These are phyloP conservation scores for Allium fistulosum DNA, from an alignment of 106 monocot genomes.

Conservation along the genomic window DNA sequence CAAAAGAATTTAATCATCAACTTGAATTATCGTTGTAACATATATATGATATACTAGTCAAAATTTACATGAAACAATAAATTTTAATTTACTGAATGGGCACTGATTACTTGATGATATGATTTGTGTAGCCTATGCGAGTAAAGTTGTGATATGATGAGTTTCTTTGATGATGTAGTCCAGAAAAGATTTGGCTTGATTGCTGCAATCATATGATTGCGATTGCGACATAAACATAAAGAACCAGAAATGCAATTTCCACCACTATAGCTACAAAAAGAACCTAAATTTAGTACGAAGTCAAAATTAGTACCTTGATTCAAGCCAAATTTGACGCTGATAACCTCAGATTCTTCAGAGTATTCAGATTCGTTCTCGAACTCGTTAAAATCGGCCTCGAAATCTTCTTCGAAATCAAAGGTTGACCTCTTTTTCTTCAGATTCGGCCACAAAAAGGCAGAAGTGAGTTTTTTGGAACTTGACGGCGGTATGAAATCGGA, in stretches of 20 bases:
- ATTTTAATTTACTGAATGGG: no score
- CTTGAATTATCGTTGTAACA: not conserved
- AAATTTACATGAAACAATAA: not conserved
- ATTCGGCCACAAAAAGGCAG: constrained; percentile 19
- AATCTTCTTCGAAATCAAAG: constrained; percentile 15
- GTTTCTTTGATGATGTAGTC: no score
- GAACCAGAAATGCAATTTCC: not conserved
- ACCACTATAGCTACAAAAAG: not conserved
- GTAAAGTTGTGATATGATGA: no score
- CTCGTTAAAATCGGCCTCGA: constrained; percentile 40
- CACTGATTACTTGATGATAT: no score
- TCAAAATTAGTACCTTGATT: constrained; percentile 2
- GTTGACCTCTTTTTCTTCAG: constrained; percentile 4
- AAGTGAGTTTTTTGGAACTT: constrained; percentile 5
- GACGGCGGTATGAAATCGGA: constrained; percentile 19
- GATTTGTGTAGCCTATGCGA: no score
- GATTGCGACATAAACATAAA: not conserved
- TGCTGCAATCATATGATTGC: not conserved
- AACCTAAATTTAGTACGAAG: not conserved
- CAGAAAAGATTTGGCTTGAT: no score
- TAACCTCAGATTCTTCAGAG: constrained; percentile 4
- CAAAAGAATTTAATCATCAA: not conserved
- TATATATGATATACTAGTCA: not conserved
- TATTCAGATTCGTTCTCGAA: constrained; percentile 25
- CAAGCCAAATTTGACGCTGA: not conserved